Base-by-base conservation (phyloP, 139 green algal species). In the Haematococcus sp. region DNA sequence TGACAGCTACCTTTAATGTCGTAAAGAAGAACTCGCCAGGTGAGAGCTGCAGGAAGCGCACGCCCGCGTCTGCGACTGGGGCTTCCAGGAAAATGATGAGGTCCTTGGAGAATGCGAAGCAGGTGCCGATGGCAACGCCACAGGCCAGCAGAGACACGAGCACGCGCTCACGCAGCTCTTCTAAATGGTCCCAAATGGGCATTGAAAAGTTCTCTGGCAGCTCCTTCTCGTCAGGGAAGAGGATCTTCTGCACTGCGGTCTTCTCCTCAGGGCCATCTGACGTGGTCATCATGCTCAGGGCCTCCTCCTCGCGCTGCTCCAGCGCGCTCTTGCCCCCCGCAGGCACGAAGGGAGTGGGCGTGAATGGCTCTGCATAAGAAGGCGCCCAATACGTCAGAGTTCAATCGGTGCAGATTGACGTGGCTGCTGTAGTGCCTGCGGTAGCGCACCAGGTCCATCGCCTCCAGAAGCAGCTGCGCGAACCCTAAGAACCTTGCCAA, bases 1-100 rank as follows among this genome's bases (percentile, higher is more conserved):
- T n/a, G n/a, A n/a, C n/a, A n/a, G n/a, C n/a, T n/a, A 96, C 94
- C 90, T 98, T 98, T 68, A 99, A 81, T 0, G 96, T 98, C n/a
- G 95, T 99, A 87, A 99, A 99, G 85, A 99, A 97, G 78, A 97
- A 99, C 77, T 99, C 95, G 20, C 95, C 95, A 11, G 96, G 96
- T 3, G 91, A 97, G 3, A 99, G 91, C 83, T 98, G 94, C 77
- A 99, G 86, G 85, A 99, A 99, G 31, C 91, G 85, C 32, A 99
- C 96, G 15, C 96, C 96, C 25, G 96, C 76, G 22, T 87, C 81
- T 16, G 88, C 91, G 33, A 98, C 96, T 0, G 96, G 96, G 5
- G 89, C 91, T 80, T 99, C 96, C 68, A 99, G 83, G 68, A 99
- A 98, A 16, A 96, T 77, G 16, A 99, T 88, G 25, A 99, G 85